Base-by-base conservation (phyloP, 495 filamentous ascomycete genomes). In the Penicillium atrosanguineum region DNA sequence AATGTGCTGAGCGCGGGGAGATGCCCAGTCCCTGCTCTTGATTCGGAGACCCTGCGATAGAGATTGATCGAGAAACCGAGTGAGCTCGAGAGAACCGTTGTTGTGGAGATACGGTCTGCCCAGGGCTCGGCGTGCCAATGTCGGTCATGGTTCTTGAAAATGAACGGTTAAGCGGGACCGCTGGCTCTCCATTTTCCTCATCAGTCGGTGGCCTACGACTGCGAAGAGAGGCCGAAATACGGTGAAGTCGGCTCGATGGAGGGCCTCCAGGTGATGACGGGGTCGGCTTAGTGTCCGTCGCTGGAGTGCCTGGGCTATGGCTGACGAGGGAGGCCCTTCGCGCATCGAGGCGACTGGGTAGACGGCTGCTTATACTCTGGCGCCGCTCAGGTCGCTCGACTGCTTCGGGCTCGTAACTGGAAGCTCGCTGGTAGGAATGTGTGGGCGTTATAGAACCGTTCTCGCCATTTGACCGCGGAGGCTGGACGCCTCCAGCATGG, bases 281-380 rank as follows among this genome's bases (percentile, higher is more conserved):
- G n/a, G 58, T 43, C 28, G 55, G 44, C 46, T 67, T 68, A 19
- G 55, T 23, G 8, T 73, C 70, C 8, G 46, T 37, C 38, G 7
- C 38, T 29, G 51, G 26, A 25, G 50, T 46, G 9, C 52, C 53
- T 9, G 60, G 28, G 28, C 71, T 76, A 12, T 73, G 56, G 45
- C 76, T 76, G 16, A 86, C 72, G 44, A 88, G 64, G 42, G 82
- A 90, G 44, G 75, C 76, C 46, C 91, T 79, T 56, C 85, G 84
- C 44, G 88, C 86, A 65, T 93, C 89, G 29, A 89, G 75, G 16
- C 88, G 85, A 57, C 84, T 86, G 39, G 85, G 71, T 8, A 86
- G 79, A 56, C 89, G 82, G 11, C 78, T 81, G 59, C 42, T 46
- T n/a, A 81, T 87, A 74, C 75, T 64, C 65, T 76, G 48, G 70